phyloP scores from a whole-genome alignment of 2,329 filamentous ascomycete species.

The Fusarium cicatricum region DNA sequence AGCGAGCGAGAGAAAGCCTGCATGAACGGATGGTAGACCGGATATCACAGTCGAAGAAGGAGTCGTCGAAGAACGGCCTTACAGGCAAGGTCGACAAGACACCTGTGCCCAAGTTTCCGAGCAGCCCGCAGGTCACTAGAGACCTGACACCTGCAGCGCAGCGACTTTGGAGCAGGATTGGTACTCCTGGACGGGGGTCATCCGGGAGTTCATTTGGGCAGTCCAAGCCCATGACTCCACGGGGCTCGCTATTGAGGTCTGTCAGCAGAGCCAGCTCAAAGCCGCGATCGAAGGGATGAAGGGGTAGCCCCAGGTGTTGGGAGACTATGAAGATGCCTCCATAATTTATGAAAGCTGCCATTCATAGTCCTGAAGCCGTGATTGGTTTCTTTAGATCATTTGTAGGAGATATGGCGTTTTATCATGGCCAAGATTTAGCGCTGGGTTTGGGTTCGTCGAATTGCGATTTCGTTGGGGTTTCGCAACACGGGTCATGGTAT shows the following conservation, averaged over 20 bases:
- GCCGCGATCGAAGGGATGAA: slow-evolving; percentile 16
- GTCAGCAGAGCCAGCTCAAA: slow-evolving; percentile 41
- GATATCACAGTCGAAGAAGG: slow-evolving; percentile 75
- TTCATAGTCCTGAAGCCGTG: no score
- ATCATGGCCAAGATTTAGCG: no score
- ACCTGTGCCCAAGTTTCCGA: slow-evolving; percentile 75
- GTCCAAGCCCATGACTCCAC: slow-evolving; percentile 49
- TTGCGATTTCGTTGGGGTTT: no score
- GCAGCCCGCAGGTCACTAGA: slow-evolving; percentile 65
- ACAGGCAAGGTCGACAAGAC: slow-evolving; percentile 66
- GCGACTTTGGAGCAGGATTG: slow-evolving; percentile 70
- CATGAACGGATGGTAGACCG: slow-evolving; percentile 89
- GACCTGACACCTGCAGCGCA: slow-evolving; percentile 78
- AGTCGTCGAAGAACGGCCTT: slow-evolving; percentile 65
- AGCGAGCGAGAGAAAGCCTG: slow-evolving; percentile 78
- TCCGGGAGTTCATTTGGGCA: slow-evolving; percentile 47
- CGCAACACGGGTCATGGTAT: no score
- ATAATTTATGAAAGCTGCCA: no score
- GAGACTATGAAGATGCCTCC: no score
- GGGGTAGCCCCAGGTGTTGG: no score
- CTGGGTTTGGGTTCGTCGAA: no score
- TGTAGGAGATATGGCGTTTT: no score
- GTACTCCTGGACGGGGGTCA: slow-evolving; percentile 51
- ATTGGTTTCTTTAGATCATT: no score
- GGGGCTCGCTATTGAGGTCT: slow-evolving; percentile 51